A percentile compares a stretch with the other conserved stretches of the same genome.
phyloP scores from a whole-genome alignment of 208 protist species.

The Strigomonas culicis region DNA sequence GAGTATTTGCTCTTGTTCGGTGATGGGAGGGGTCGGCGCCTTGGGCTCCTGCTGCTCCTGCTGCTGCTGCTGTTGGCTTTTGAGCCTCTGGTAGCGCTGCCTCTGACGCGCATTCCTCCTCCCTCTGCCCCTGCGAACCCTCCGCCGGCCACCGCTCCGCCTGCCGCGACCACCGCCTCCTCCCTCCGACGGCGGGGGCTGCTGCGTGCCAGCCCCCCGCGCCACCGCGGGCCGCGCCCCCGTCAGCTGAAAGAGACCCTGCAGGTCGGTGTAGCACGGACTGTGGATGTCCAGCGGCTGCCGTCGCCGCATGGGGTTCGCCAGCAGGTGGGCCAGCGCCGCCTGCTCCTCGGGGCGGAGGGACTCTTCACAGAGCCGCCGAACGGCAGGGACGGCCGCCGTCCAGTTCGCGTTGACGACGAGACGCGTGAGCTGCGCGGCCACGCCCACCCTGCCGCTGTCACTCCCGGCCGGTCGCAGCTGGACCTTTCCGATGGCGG shows the following conservation, averaged over 20 bases:
- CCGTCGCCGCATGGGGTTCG: slow-evolving; percentile 29
- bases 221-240: not conserved
- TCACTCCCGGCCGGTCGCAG: slow-evolving; percentile 2
- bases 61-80: slow-evolving; percentile 8
- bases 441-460: slow-evolving; percentile 16
- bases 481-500: not conserved
- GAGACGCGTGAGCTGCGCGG: slow-evolving; percentile 34
- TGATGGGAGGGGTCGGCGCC: not conserved
- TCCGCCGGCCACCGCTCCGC: slow-evolving; percentile 7
- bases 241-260: slow-evolving; percentile 19
- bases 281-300: slow-evolving; percentile 34
- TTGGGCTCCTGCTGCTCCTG: slow-evolving; percentile 10
- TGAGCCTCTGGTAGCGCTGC: slow-evolving; percentile 5
- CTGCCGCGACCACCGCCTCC: slow-evolving; percentile 2
- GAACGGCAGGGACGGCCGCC: slow-evolving; percentile 10
- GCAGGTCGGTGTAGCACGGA: slow-evolving; percentile 27
- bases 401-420: slow-evolving; percentile 24
- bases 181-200: not conserved
- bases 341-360: slow-evolving; percentile 17
- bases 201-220: not conserved
- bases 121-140: slow-evolving; percentile 3
- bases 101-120: not conserved
- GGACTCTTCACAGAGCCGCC: slow-evolving; percentile 15
- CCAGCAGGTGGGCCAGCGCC: slow-evolving; percentile 18
- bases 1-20: not conserved